phyloP scores from a whole-genome alignment of 1,139 yeast species.

The Candida sojae region DNA sequence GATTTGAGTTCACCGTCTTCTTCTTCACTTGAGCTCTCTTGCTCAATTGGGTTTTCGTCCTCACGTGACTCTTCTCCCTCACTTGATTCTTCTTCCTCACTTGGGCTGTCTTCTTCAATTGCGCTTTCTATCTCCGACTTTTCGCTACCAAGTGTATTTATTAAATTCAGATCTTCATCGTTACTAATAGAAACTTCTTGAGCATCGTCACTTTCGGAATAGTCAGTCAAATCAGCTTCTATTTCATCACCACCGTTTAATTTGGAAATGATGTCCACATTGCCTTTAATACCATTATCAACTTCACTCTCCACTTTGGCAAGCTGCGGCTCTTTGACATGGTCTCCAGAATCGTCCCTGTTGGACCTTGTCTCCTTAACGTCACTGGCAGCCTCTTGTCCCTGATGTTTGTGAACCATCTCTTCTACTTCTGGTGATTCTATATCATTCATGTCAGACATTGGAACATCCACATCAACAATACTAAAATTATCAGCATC shows the following conservation, averaged over 20 bases:
- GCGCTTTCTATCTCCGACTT: background rate
- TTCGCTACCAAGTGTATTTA: background rate
- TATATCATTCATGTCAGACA: background rate
- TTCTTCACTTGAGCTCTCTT: background rate
- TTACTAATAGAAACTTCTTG: background rate
- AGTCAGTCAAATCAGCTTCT: background rate
- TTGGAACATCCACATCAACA: background rate
- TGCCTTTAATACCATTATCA: background rate
- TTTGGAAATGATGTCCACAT: background rate
- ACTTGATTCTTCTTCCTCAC: background rate
- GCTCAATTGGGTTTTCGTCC: too few species aligned
- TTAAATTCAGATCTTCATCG: too few species aligned
- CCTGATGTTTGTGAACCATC: background rate
- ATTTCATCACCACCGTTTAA: background rate
- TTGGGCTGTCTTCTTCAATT: too few species aligned
- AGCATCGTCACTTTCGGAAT: background rate
- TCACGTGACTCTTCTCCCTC: background rate
- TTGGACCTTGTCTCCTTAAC: too few species aligned
- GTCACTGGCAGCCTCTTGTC: too few species aligned
- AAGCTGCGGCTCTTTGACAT: too few species aligned
- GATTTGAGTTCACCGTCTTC: background rate
- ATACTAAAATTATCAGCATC: background rate
- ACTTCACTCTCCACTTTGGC: too few species aligned
- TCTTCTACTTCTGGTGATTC: background rate
- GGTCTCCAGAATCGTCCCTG: too few species aligned